Base-by-base conservation (phyloP, 768 basidiomycete genomes). In the Phlebiopsis flavidoalba region DNA sequence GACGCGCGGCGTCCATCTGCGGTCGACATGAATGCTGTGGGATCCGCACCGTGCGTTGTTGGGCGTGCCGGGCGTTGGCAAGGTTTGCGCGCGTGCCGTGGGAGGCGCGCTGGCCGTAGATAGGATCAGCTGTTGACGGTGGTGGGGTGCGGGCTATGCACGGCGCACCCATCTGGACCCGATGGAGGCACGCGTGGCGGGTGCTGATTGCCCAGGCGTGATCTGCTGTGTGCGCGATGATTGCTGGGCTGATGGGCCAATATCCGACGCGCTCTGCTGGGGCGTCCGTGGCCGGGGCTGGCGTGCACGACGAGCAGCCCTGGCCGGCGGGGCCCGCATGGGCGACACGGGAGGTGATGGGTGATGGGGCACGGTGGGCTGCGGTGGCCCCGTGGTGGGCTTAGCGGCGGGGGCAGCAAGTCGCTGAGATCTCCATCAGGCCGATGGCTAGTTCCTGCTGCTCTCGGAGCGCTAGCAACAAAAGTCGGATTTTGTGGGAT, bases 351-450 rank as follows among this genome's bases (percentile, higher is more conserved):
- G 22, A 14, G 24, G 24, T 15, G 50, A 14, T 21, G 24, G 50
- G 50, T 12, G 22, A 26, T 22, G 50, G 50, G 24, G 14, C 33
- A 12, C 11, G 11, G 24, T 24, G 24, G 8, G 6, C 24, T 12
- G 49, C 49, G 12, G 53, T 53, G 31, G 53, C 19, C 53, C 53
- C 53, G 53, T 37, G 35, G 53, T 10, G 10, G 33, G 53, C 53
- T 33, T 53, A n/a, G n/a, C n/a, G n/a, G n/a, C n/a, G n/a, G n/a
- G n/a, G n/a, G n/a, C n/a, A n/a, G 53, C 53, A 53, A 8, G 57
- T 45, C 55, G 55, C 55, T 40, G 22, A 57, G 55, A 57, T 57
- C 40, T 57, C 57, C 57, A 58, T 58, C 57, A 58, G 46, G 26
- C 57, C 57, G 57, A 48, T 58, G 55, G 55, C 55, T 33, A 57